These are phyloP conservation scores for Waltiozyma sp. DNA, from an alignment of 1,139 yeast species.

Conservation along the genomic window DNA sequence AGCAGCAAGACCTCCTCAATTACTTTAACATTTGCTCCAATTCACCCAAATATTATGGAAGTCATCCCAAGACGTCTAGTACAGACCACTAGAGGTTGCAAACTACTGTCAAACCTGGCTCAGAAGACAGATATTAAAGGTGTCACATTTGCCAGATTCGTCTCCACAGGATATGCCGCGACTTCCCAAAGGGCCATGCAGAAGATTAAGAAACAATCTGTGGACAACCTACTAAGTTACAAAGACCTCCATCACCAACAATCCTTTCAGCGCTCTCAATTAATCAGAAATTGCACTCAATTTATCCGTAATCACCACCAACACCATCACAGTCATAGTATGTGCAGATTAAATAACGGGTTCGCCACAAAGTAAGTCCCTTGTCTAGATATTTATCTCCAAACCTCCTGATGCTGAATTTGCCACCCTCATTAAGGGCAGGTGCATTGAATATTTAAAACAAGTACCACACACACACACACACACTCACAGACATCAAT, in stretches of 20 bases:
- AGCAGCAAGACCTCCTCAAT: too few species aligned
- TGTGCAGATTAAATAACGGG: slow-evolving; percentile 10
- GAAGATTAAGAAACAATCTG: not conserved
- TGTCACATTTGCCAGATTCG: not conserved
- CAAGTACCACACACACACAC: too few species aligned
- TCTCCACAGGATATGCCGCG: not conserved
- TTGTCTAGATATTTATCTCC: not conserved
- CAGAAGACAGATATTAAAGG: not conserved
- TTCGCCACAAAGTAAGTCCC: slow-evolving; percentile 14
- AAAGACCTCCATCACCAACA: not conserved
- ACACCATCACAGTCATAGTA: slow-evolving; percentile 3
- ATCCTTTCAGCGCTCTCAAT: not conserved
- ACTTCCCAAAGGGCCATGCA: not conserved
- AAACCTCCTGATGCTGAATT: not conserved
- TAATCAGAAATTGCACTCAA: not conserved
- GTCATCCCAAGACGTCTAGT: not conserved
- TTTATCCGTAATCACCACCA: slow-evolving; percentile 4
- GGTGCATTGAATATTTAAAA: not conserved
- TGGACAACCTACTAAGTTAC: not conserved
- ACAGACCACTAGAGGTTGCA: not conserved
- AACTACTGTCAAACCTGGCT: not conserved
- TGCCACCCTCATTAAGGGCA: not conserved
- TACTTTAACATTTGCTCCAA: too few species aligned
- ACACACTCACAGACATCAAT: too few species aligned
- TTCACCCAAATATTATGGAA: not conserved